Conservation (phyloP, 257 asterid genomes). For the Craterostigma plantagineum region DNA sequence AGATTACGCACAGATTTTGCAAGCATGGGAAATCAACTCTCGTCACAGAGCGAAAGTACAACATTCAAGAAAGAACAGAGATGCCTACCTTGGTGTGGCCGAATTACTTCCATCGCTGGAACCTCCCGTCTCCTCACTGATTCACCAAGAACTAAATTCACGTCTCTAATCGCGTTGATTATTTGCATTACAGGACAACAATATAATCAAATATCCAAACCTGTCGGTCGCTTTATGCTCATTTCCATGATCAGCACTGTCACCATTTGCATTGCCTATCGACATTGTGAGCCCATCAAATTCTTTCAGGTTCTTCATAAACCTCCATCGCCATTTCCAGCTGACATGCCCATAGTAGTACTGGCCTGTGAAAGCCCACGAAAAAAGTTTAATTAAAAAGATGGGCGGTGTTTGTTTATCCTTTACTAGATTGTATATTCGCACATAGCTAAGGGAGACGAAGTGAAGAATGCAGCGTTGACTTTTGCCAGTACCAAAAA, state of each 20-base stretch:
- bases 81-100: slow-evolving; percentile 16
- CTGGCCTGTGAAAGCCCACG: slow-evolving; percentile 33
- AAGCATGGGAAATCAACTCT: too few species aligned
- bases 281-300: slow-evolving; percentile 84
- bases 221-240: slow-evolving; percentile 51
- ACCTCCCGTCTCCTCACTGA: slow-evolving; percentile 59
- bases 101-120: slow-evolving; percentile 82
- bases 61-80: too few species aligned
- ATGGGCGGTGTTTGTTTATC: not conserved
- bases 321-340: slow-evolving; percentile 43
- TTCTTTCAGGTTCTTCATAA: slow-evolving; percentile 55
- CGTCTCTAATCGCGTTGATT: not conserved
- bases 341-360: slow-evolving; percentile 36
- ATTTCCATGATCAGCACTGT: slow-evolving; percentile 37
- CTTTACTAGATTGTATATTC: too few species aligned
- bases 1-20: not conserved
- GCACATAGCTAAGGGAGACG: too few species aligned
- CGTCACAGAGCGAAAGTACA: too few species aligned
- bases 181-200: not conserved
- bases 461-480: not conserved
- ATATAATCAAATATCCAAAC: slow-evolving; percentile 17
- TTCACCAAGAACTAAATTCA: slow-evolving; percentile 9
- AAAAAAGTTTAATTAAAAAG: not conserved
- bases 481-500: not conserved
- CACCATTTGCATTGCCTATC: slow-evolving; percentile 49